Evolutionary conservation across 75 land plant genomes (phyloP).

Genomic region (Pseudotsuga menziesii): DNA sequence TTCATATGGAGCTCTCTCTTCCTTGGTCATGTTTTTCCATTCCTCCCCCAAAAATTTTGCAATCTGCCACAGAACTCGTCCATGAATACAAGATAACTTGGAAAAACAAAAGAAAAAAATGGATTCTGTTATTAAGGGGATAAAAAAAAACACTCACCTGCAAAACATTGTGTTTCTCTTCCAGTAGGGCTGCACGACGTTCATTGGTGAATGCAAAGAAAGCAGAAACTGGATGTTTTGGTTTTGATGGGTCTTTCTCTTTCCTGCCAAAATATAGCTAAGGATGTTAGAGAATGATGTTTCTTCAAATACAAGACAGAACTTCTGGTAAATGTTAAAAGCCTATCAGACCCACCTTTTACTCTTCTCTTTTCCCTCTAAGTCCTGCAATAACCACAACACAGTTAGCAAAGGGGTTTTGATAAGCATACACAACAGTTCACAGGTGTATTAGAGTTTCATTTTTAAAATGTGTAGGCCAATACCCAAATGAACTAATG

Average conservation of each 20-base stretch:
- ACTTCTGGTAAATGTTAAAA: neutral
- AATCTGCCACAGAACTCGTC: conserved; percentile 23
- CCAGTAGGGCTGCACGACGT: conserved; percentile 55
- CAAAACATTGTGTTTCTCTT: conserved; percentile 42
- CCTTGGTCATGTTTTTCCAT: conserved; percentile 70
- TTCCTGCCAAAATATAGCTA: conserved; percentile 43
- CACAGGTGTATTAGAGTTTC: too few relatives aligned
- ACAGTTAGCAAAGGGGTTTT: neutral
- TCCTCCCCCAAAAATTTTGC: conserved; percentile 80
- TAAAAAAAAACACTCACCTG: conserved; percentile 34
- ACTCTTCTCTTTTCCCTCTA: conserved; percentile 56
- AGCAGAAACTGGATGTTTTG: conserved; percentile 71
- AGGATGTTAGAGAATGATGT: neutral
- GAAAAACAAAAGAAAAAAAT: neutral
- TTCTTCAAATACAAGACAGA: neutral
- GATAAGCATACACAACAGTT: too few relatives aligned
- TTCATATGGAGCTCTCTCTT: conserved; percentile 63
- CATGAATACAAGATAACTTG: neutral
- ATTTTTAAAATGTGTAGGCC: too few relatives aligned
- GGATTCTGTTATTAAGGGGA: neutral
- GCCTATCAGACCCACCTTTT: conserved; percentile 24
- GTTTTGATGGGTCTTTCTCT: conserved; percentile 83
- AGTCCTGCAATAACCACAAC: conserved; percentile 30
- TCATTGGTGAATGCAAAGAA: conserved; percentile 67
- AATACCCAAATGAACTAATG: too few relatives aligned